Base-by-base conservation (phyloP, 2,329 filamentous ascomycete species). In the Emmonsia crescens region DNA sequence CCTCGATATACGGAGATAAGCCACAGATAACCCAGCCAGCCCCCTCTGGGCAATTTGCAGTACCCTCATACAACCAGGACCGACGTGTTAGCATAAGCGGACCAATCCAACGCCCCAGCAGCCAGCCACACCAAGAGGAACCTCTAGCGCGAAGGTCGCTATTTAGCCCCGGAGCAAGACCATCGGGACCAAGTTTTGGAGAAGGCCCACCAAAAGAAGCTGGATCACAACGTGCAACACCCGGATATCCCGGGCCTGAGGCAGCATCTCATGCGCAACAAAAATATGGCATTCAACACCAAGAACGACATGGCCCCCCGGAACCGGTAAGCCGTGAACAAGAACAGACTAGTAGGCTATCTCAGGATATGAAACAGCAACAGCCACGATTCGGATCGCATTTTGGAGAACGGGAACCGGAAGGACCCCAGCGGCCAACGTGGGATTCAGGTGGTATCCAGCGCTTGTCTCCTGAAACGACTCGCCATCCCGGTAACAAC, bases 11-110 rank as follows among this genome's bases (percentile, higher is more conserved):
- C 62, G 69, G 71, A 5, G 73, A 75, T 5, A 76, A 75, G 60
- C 64, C 70, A 9, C 66, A 40, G 14, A 27, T 67, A 59, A 71
- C 71, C 1, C 68, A 72, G 5, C 72, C 73, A 40, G 70, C 71
- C 19, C 75, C 75, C 4, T 69, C 73, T 24, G 69, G 72, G 5
- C 67, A 71, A 2, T 68, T 73, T 40, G 66, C 70, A n/a, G 75
- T 76, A 10, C 61, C 70, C 5, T 65, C 71, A 0, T 72, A 73
- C 58, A 67, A 63, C 44, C 73, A 74, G 33, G 67, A 72, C 31
- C 73, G 76, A 62, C 74, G 76, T n/a, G 71, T 74, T 65, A 79
- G 77, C 62, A 71, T 78, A 46, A 75, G 71, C 60, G 76, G 73
- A n/a, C 72, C 76, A 3, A 73, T 75, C 40, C 72, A 74, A 62